phyloP scores from a whole-genome alignment of 176 grass and related monocot species.

The Phoenix dactylifera region DNA sequence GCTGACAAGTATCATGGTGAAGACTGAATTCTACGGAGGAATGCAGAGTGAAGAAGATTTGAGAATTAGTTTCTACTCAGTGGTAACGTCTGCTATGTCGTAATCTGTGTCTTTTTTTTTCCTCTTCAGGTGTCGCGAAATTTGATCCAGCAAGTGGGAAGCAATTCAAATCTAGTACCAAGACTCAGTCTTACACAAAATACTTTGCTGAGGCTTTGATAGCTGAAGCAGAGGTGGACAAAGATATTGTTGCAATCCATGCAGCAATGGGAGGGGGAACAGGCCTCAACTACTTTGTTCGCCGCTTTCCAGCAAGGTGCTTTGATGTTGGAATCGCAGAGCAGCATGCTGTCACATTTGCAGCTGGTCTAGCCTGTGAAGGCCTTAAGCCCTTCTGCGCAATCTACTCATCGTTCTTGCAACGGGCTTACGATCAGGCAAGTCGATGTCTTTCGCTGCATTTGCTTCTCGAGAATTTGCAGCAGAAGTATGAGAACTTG shows the following conservation, averaged over 20 bases:
- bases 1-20: conserved; percentile 97
- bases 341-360: conserved; percentile 97
- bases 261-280: conserved; percentile 98
- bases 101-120: not conserved
- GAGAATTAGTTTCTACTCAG: too few species aligned
- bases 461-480: too few species aligned
- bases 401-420: conserved; percentile 96
- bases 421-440: conserved; percentile 93
- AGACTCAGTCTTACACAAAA: conserved; percentile 80
- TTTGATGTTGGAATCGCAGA: conserved; percentile 98
- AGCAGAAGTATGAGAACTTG: too few species aligned
- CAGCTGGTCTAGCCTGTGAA: conserved; percentile 87
- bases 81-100: not conserved
- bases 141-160: conserved; percentile 90
- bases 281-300: conserved; percentile 92
- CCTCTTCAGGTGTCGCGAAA: conserved; percentile 55
- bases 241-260: conserved; percentile 81
- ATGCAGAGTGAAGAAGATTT: too few species aligned
- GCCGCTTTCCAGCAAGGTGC: conserved; percentile 81
- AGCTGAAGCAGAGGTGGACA: conserved; percentile 84
- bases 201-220: conserved; percentile 93
- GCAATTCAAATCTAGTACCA: conserved; percentile 68
- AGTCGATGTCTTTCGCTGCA: not conserved
- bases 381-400: conserved; percentile 94
- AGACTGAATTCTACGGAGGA: not conserved